phyloP scores from a whole-genome alignment of 768 basidiomycete genomes.

The Boletus vinaceobasis region DNA sequence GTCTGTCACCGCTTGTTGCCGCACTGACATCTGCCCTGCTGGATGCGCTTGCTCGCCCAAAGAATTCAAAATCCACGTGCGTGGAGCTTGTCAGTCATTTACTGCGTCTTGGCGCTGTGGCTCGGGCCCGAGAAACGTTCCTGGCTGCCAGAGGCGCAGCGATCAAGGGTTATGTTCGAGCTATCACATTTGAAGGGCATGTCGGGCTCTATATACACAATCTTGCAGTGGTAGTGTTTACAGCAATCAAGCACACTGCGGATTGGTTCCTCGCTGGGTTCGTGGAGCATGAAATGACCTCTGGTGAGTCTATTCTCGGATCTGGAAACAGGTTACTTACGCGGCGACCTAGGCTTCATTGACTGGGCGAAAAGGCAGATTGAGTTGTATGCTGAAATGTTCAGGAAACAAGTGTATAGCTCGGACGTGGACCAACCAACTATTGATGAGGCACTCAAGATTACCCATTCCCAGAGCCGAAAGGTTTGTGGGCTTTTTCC shows the following conservation, averaged over 20 bases:
- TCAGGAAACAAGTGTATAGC: slow-evolving; percentile 88
- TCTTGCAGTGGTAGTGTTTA: slow-evolving; percentile 85
- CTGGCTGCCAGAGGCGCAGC: slow-evolving; percentile 73
- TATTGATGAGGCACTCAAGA: slow-evolving; percentile 73
- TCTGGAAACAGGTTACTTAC: background rate
- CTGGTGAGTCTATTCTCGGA: slow-evolving; percentile 52
- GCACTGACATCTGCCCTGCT: slow-evolving; percentile 70
- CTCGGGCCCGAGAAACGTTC: slow-evolving; percentile 80
- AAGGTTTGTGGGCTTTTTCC: slow-evolving; percentile 50
- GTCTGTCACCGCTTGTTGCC: slow-evolving; percentile 60
- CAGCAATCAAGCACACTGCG: slow-evolving; percentile 92
- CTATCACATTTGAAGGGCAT: slow-evolving; percentile 88
- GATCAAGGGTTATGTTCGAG: slow-evolving; percentile 73
- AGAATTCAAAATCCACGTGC: slow-evolving; percentile 73
- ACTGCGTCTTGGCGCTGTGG: slow-evolving; percentile 67
- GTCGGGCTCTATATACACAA: slow-evolving; percentile 83
- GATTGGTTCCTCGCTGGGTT: slow-evolving; percentile 98
- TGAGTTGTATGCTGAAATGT: slow-evolving; percentile 77
- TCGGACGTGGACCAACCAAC: slow-evolving; percentile 69
- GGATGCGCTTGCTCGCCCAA: slow-evolving; percentile 67
- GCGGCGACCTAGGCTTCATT: slow-evolving; percentile 65
- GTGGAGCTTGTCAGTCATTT: slow-evolving; percentile 72
- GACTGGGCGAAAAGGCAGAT: slow-evolving; percentile 91
- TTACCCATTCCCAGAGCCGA: slow-evolving; percentile 77
- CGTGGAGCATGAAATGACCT: slow-evolving; percentile 91